Percentiles rank a stretch among this genome's conserved stretches.
These are phyloP conservation scores for Arbutus unedo DNA, from an alignment of 148 eudicot species.

Conservation along the genomic window DNA sequence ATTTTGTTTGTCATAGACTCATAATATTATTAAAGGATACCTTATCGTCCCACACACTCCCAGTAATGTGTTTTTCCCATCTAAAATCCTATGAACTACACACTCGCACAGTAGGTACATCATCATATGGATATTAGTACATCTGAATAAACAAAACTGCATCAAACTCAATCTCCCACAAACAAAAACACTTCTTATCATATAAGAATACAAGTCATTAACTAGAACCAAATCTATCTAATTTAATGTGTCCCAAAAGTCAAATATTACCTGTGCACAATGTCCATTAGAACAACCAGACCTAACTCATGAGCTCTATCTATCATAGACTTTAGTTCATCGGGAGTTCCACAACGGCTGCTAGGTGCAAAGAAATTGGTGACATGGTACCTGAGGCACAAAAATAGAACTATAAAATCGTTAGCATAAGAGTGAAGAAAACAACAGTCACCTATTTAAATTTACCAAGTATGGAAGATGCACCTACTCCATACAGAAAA, in stretches of 20 bases:
- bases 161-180: conserved; percentile 4
- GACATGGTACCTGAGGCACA: conserved; percentile 76
- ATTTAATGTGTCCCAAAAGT: neutral
- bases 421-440: conserved; percentile 14
- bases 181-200: neutral
- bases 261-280: conserved; percentile 80
- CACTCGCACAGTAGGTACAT: neutral
- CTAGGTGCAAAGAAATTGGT: conserved; percentile 99
- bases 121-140: neutral
- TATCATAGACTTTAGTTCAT: conserved; percentile 92
- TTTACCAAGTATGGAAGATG: conserved; percentile 1
- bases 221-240: neutral
- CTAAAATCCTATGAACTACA: neutral
- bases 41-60: neutral
- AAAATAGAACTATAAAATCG: conserved; percentile 15
- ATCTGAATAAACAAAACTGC: neutral
- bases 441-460: conserved; percentile 1
- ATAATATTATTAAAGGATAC: neutral
- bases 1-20: too few relatives aligned
- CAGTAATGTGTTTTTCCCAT: neutral
- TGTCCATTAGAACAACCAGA: conserved; percentile 93
- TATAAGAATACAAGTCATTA: neutral
- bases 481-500: neutral
- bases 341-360: conserved; percentile 98
- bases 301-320: conserved; percentile 99